Percentiles rank a stretch among this genome's conserved stretches.
Conservation (phyloP, 768 basidiomycete species). For the Xerocomellus chrysenteron region DNA sequence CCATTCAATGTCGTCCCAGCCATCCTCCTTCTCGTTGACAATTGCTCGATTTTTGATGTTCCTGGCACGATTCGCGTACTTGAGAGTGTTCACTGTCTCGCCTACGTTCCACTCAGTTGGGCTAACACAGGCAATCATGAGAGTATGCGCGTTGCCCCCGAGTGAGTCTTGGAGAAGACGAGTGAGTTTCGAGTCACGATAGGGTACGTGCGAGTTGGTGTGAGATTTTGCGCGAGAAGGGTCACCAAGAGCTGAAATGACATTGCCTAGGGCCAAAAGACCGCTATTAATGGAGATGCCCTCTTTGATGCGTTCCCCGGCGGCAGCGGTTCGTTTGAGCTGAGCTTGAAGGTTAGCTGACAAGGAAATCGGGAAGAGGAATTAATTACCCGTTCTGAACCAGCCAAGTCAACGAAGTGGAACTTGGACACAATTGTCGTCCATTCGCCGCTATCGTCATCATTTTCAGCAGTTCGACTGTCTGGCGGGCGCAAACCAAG, state of each 20-base stretch:
- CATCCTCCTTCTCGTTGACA: slow-evolving; percentile 92
- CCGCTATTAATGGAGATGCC: slow-evolving; percentile 99
- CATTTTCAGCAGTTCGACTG: slow-evolving; percentile 34
- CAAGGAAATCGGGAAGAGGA: slow-evolving; percentile 3
- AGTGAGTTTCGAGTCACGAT: slow-evolving; percentile 98
- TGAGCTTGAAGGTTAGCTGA: slow-evolving; percentile 34
- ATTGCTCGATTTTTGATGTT: slow-evolving; percentile 96
- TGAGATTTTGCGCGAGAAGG: slow-evolving; percentile 83
- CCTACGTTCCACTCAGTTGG: slow-evolving; percentile 93
- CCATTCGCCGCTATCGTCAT: slow-evolving; percentile 80
- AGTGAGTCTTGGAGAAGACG: slow-evolving; percentile 78
- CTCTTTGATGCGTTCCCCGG: slow-evolving; percentile 95
- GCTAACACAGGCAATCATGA: slow-evolving; percentile 99
- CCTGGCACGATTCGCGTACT: slow-evolving; percentile 95
- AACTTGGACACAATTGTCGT: slow-evolving; percentile 91
- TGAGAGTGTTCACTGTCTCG: slow-evolving; percentile 93
- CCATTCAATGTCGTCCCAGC: slow-evolving; percentile 99
- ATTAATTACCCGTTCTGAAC: slow-evolving; percentile 78
- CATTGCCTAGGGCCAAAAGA: slow-evolving; percentile 93
- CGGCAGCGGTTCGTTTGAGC: slow-evolving; percentile 95
- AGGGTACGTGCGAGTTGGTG: slow-evolving; percentile 88
- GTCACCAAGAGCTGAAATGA: slow-evolving; percentile 96
- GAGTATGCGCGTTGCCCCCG: slow-evolving; percentile 95
- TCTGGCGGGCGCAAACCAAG: slow-evolving; percentile 68
- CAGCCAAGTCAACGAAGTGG: slow-evolving; percentile 97